phyloP scores from a whole-genome alignment of 345 rosid genomes.

The Cochlearia excelsa region DNA sequence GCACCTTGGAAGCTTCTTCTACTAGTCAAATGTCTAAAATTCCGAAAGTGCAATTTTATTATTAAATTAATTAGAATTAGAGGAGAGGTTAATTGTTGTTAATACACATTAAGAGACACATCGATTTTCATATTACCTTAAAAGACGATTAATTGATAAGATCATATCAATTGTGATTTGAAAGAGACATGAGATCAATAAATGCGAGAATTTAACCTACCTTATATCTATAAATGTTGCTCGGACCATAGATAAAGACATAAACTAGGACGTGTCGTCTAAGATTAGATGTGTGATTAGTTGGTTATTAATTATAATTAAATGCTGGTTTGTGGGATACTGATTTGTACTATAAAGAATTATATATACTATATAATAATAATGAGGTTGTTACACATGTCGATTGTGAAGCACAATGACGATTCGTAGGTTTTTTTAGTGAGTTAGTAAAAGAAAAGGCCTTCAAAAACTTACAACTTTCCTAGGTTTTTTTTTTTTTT shows the following conservation, averaged over 20 bases:
- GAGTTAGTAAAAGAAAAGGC: conserved; percentile 30
- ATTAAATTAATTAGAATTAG: conserved; percentile 21
- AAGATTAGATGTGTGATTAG: conserved; percentile 30
- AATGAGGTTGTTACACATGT: conserved; percentile 27
- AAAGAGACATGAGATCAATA: conserved; percentile 30
- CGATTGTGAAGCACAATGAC: conserved; percentile 34
- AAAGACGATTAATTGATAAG: conserved; percentile 29
- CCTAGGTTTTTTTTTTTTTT: conserved; percentile 12
- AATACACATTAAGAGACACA: conserved; percentile 25
- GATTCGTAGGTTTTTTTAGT: conserved; percentile 32
- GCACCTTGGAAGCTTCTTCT: conserved; percentile 30
- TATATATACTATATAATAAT: conserved; percentile 24
- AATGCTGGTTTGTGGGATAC: conserved; percentile 28
- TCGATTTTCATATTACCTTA: conserved; percentile 9
- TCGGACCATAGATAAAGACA: conserved; percentile 28
- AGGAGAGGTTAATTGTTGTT: conserved; percentile 26
- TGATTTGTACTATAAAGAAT: conserved; percentile 20
- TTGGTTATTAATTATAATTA: conserved; percentile 19
- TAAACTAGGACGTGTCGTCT: conserved; percentile 32
- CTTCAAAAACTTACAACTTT: conserved; percentile 6
- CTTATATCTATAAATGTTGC: conserved; percentile 28
- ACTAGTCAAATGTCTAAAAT: conserved; percentile 29
- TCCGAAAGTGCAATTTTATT: conserved; percentile 28
- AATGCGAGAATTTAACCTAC: conserved; percentile 35
- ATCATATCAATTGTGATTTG: conserved; percentile 29